A percentile compares a stretch with the other conserved stretches of the same genome.
Conservation (phyloP, 2,329 filamentous ascomycete genomes). For the Pyricularia sp. region DNA sequence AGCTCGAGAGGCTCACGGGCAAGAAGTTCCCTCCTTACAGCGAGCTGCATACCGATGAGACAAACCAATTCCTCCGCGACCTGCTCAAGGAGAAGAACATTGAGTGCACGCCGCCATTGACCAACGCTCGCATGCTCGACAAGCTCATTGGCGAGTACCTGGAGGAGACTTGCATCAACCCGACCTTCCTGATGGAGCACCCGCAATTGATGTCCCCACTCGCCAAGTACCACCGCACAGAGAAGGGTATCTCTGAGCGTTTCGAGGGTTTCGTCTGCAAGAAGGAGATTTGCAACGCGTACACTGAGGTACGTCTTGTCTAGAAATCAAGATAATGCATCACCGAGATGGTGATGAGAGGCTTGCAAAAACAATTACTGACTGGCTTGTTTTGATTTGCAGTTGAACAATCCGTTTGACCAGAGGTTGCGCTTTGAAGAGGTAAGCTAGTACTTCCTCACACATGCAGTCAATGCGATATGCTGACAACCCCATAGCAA, state of each 20-base stretch:
- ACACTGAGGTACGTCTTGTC: constrained; percentile 52
- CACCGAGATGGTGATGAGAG: background rate
- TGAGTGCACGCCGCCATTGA: constrained; percentile 79
- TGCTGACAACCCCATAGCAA: constrained; percentile 34
- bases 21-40: constrained; percentile 89
- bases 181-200: constrained; percentile 72
- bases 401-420: constrained; percentile 89
- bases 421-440: constrained; percentile 87
- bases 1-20: constrained; percentile 75
- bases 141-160: constrained; percentile 90
- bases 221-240: constrained; percentile 82
- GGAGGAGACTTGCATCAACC: constrained; percentile 86
- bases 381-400: background rate
- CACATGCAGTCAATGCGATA: too few relatives aligned
- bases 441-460: background rate
- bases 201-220: constrained; percentile 83
- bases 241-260: constrained; percentile 80
- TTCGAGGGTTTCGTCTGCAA: constrained; percentile 97
- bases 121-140: constrained; percentile 92
- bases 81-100: constrained; percentile 83
- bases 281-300: constrained; percentile 94
- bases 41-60: constrained; percentile 79
- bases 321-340: background rate
- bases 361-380: background rate
- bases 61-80: constrained; percentile 72